These are phyloP conservation scores for Xylaria castorea DNA, from an alignment of 495 filamentous ascomycete genomes.

Conservation along the genomic window DNA sequence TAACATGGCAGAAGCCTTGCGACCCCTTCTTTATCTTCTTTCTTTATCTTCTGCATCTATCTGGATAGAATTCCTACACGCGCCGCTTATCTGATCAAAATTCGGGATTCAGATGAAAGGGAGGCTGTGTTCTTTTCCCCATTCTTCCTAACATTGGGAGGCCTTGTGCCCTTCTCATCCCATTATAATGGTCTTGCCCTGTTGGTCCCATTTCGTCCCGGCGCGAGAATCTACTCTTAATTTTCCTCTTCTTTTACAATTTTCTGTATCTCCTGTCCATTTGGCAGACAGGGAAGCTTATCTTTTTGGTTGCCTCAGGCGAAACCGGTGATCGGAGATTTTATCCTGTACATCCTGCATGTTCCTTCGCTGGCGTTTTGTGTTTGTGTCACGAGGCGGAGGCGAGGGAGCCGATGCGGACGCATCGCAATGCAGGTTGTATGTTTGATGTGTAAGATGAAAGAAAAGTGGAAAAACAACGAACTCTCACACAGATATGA, in stretches of 20 bases:
- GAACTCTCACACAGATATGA: neutral
- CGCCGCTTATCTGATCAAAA: neutral
- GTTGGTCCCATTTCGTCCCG: neutral
- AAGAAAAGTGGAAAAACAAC: slow-evolving; percentile 16
- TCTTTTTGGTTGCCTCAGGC: neutral
- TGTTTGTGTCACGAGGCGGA: slow-evolving; percentile 10
- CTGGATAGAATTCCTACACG: neutral
- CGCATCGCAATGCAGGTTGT: slow-evolving; percentile 11
- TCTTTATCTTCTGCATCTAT: neutral
- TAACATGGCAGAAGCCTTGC: neutral
- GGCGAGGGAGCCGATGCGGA: slow-evolving; percentile 9
- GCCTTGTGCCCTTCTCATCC: neutral
- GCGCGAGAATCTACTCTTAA: neutral
- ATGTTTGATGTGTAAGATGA: slow-evolving; percentile 14
- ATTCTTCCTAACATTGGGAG: neutral
- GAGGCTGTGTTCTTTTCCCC: neutral
- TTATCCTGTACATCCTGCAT: slow-evolving; percentile 11
- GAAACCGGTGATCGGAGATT: neutral
- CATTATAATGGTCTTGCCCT: neutral
- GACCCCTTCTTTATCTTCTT: neutral
- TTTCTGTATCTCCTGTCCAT: neutral
- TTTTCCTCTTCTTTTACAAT: neutral
- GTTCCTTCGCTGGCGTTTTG: neutral
- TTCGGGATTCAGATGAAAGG: neutral
- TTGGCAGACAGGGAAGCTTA: neutral